phyloP scores from a whole-genome alignment of 192 early-diverging fungal genomes.

The Physocladia obscura region DNA sequence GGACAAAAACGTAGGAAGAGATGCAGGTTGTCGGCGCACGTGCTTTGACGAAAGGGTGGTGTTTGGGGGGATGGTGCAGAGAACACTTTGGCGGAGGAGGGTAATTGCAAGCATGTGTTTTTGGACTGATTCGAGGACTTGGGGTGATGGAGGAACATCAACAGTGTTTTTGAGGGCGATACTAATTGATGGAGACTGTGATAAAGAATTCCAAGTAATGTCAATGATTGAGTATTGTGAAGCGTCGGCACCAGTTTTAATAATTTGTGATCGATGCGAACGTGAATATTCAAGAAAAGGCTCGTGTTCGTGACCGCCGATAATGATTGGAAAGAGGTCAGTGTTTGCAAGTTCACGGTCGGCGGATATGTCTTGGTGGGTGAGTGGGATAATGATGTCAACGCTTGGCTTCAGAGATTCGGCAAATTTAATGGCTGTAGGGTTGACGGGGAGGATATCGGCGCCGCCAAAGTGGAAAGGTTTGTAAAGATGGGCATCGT shows the following conservation, averaged over 20 bases:
- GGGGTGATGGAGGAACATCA: neutral
- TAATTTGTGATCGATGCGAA: neutral
- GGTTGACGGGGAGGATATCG: slow-evolving; percentile 3
- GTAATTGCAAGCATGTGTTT: slow-evolving; percentile 3
- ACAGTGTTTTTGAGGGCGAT: neutral
- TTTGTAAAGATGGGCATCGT: slow-evolving; percentile 9
- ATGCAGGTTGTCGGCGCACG: neutral
- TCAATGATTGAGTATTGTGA: neutral
- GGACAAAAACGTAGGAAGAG: neutral
- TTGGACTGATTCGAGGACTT: neutral
- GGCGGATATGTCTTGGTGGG: slow-evolving; percentile 6
- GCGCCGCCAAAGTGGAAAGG: slow-evolving; percentile 20
- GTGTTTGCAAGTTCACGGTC: slow-evolving; percentile 12
- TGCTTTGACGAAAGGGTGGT: neutral
- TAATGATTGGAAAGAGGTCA: slow-evolving; percentile 7
- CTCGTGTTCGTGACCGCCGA: slow-evolving; percentile 23
- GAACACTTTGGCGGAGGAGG: neutral
- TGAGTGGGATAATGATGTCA: slow-evolving; percentile 10
- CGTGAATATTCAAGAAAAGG: neutral
- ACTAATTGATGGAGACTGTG: neutral
- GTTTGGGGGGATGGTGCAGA: neutral
- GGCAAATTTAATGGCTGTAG: slow-evolving; percentile 3
- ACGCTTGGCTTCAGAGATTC: neutral
- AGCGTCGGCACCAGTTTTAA: slow-evolving; percentile 15
- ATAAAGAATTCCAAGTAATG: neutral